Base-by-base conservation (phyloP, 176 grass and related monocot species). In the Chloris gayana region DNA sequence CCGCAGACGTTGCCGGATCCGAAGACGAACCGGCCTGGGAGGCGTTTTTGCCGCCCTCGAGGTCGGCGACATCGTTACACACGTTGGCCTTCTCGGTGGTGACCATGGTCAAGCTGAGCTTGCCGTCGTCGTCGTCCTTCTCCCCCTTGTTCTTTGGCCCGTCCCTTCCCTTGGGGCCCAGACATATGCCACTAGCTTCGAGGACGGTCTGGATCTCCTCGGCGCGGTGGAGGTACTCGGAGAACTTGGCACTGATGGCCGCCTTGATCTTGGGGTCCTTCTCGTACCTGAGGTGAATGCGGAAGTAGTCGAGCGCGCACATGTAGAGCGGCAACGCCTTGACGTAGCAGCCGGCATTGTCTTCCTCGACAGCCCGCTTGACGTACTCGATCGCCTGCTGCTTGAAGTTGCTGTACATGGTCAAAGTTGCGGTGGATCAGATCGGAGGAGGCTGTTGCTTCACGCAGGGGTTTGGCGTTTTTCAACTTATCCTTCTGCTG, bases 301-400 rank as follows among this genome's bases (percentile, higher is more conserved):
- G n/a, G n/a, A n/a, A n/a, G n/a, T n/a, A n/a, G n/a, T n/a, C n/a
- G n/a, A n/a, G n/a, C n/a, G n/a, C n/a, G n/a, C n/a, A n/a, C n/a
- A n/a, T n/a, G n/a, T n/a, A n/a, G n/a, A n/a, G n/a, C n/a, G n/a
- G n/a, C n/a, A n/a, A n/a, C n/a, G n/a, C n/a, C n/a, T n/a, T n/a
- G n/a, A n/a, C n/a, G n/a, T n/a, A n/a, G n/a, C n/a, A n/a, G n/a
- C n/a, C n/a, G n/a, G n/a, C n/a, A n/a, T 99, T 99, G 93, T 95
- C 35, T 6, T 37, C 35, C 35, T 37, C 35, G 35, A 37, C 35
- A 6, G 35, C 35, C 35, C 7, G 35, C 56, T 87, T 90, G 86
- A 99, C 95, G 90, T 99, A 99, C 82, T 99, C 93, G 90, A 99
- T 99, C 88, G 96, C 96, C 92, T 99, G 92, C 88, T 99, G 92